These are phyloP conservation scores for Stephania japonica DNA, from an alignment of 164 flowering plant genomes.

Conservation along the genomic window DNA sequence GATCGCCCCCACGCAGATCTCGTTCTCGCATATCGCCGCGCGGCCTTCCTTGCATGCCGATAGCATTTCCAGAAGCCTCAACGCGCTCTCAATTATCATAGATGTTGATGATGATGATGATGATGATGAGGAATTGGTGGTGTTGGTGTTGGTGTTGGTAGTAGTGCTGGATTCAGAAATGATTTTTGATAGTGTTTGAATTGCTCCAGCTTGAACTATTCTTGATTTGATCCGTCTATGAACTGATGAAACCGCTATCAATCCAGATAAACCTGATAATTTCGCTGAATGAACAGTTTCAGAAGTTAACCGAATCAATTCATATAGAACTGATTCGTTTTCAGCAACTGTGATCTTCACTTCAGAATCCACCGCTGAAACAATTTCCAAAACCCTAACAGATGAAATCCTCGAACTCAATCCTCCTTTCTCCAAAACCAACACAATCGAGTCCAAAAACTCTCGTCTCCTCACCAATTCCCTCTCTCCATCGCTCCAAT, in stretches of 20 bases:
- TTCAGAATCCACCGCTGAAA: constrained; percentile 31
- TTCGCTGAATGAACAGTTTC: constrained; percentile 26
- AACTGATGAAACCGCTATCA: constrained; percentile 34
- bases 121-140: no score
- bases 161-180: constrained; percentile 21
- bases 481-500: constrained; percentile 5
- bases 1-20: constrained; percentile 35
- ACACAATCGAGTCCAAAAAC: constrained; percentile 27
- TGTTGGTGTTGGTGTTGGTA: neutral
- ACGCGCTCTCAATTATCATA: constrained; percentile 33
- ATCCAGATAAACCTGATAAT: constrained; percentile 44
- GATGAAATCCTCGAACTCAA: constrained; percentile 32
- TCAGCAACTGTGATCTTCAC: constrained; percentile 36
- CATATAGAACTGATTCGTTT: constrained; percentile 32
- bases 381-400: constrained; percentile 33
- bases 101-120: neutral
- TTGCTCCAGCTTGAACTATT: constrained; percentile 41
- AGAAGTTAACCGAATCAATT: constrained; percentile 25
- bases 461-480: constrained; percentile 19
- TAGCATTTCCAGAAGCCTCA: constrained; percentile 53
- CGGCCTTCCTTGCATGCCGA: constrained; percentile 61
- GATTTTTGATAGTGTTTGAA: constrained; percentile 25
- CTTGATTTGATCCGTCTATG: constrained; percentile 29
- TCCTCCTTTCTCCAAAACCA: constrained; percentile 31
- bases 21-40: constrained; percentile 43